Base-by-base conservation (phyloP, 768 basidiomycete genomes). In the Russula compacta region DNA sequence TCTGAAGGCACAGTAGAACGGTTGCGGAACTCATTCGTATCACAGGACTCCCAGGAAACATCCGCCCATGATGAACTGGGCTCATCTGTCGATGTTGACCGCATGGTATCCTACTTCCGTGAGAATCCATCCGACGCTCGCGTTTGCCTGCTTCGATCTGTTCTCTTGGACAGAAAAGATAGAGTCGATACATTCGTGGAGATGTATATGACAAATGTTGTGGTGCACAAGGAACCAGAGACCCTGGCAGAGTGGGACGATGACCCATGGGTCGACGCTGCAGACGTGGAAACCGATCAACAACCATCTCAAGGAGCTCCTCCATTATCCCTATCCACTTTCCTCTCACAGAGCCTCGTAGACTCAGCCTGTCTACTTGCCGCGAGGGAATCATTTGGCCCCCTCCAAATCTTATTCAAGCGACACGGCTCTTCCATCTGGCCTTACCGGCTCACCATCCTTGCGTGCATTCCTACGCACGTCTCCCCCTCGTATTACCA, bases 401-500 rank as follows among this genome's bases (percentile, higher is more conserved):
- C 85, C 5, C 76, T 95, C 42, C 74, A 71, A 15, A 74, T 81
- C 39, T 76, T 98, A 38, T 70, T 84, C 60, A 66, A 75, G 36
- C 81, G 81, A 54, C 88, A 93, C 69, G 70, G 72, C n/a, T 47
- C 69, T 9, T 66, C 71, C 32, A 73, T 97, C 36, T 89, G 83
- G 80, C 85, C 87, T 3, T 79, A 75, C 67, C 87, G 94, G 21
- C 79, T 88, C 68, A 67, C 71, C 35, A 80, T 98, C 52, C 76
- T 95, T 55, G 81, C 87, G 56, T 77, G 77, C 58, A 81, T 97
- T 58, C 92, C 95, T 36, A 82, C 84, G 66, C 83, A 92, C 72
- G 74, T 79, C 9, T 77, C 83, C 52, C 89, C 93, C 2, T 76
- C 79, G 1, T 74, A 79, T 21, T 90, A 81, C 70, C 75, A 75